phyloP scores from a whole-genome alignment of 202 grass and related monocot species.

The Panicum hallii region DNA sequence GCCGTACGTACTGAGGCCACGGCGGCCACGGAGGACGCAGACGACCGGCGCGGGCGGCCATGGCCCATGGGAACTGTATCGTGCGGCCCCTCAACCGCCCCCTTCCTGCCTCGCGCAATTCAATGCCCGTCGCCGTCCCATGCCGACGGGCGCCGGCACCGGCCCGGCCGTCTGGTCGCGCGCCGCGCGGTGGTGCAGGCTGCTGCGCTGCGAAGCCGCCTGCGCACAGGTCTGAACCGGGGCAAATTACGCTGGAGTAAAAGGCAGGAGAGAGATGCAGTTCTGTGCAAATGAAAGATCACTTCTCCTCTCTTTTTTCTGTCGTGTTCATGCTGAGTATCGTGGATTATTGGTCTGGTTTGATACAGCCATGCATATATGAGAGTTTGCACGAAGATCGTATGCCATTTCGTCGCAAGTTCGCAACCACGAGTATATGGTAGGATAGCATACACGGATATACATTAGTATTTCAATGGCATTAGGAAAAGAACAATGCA shows the following conservation, averaged over 20 bases:
- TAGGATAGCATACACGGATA: background rate
- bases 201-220: background rate
- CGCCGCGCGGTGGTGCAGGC: background rate
- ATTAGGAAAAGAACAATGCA: background rate
- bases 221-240: no score
- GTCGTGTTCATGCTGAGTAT: background rate
- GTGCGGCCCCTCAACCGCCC: constrained; percentile 57
- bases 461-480: no score
- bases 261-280: no score
- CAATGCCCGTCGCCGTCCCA: constrained; percentile 55
- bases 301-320: background rate
- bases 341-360: background rate
- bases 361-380: background rate
- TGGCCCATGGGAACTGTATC: background rate
- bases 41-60: background rate
- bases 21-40: background rate
- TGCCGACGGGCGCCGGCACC: background rate
- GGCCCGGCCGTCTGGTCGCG: background rate
- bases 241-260: no score
- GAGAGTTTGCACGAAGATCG: no score
- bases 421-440: background rate
- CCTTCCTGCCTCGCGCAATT: constrained; percentile 34
- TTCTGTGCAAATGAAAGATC: background rate
- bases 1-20: constrained; percentile 4
- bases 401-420: background rate